Percentiles rank a stretch among this genome's conserved stretches.
Conservation (phyloP, 2,329 filamentous ascomycete species). For the Cercospora zeina region DNA sequence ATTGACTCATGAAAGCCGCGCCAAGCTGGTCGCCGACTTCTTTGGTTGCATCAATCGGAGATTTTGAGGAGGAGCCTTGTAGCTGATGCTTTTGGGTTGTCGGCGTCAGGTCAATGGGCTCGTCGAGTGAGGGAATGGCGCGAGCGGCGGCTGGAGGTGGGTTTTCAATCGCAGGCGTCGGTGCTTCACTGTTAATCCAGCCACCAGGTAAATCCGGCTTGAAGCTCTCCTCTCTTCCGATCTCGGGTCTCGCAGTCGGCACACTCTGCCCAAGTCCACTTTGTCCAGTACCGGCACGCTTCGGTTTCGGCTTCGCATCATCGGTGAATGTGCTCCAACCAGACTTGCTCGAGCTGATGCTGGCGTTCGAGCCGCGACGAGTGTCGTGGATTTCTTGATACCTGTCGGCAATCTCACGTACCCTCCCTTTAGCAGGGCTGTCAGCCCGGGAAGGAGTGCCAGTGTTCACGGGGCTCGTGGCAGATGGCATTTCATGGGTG, state of each 20-base stretch:
- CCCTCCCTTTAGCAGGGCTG: conserved; percentile 50
- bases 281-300: conserved; percentile 25
- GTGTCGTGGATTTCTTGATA: conserved; percentile 46
- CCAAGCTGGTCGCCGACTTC: conserved; percentile 52
- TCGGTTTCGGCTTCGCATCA: conserved; percentile 22
- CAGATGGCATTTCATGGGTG: conserved; percentile 28
- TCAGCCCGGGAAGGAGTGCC: conserved; percentile 27
- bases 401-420: conserved; percentile 54
- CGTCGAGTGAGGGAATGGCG: conserved; percentile 21
- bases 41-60: conserved; percentile 46
- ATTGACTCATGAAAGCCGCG: conserved; percentile 47
- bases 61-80: conserved; percentile 13
- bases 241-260: conserved; percentile 21
- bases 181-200: conserved; percentile 53
- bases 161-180: conserved; percentile 44
- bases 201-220: conserved; percentile 55
- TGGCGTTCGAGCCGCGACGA: conserved; percentile 47
- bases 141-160: conserved; percentile 27
- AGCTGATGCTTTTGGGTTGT: conserved; percentile 34
- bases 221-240: conserved; percentile 41
- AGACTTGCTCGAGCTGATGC: conserved; percentile 45
- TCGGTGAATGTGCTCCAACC: conserved; percentile 41
- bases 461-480: conserved; percentile 18
- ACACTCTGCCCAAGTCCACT: conserved; percentile 17
- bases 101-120: conserved; percentile 39